phyloP scores from a whole-genome alignment of 345 rosid genomes.

The Populus tremula region DNA sequence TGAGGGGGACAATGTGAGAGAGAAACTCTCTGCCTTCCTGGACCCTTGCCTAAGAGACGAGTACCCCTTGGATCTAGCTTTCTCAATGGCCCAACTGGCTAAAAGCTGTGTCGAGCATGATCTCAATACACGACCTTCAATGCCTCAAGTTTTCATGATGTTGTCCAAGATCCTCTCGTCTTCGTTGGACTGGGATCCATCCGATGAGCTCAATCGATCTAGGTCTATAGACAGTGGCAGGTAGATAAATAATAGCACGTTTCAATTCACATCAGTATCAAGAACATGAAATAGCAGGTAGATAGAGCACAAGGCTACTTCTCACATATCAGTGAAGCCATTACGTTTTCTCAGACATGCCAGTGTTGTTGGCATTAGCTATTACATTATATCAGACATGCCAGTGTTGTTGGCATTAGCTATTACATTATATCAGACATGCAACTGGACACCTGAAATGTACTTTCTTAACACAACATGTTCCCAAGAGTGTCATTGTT shows the following conservation, averaged over 20 bases:
- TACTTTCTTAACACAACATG: background rate
- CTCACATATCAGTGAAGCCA: background rate
- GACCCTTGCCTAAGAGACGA: constrained; percentile 56
- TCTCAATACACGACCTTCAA: constrained; percentile 57
- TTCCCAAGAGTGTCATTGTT: background rate
- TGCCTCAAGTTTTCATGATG: constrained; percentile 48
- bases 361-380: background rate
- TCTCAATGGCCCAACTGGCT: constrained; percentile 72
- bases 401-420: background rate
- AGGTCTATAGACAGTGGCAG: constrained; percentile 34
- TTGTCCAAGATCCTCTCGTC: constrained; percentile 74
- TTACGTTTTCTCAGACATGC: background rate
- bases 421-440: background rate
- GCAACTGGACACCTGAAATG: background rate
- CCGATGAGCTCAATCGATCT: constrained; percentile 53
- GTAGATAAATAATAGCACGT: constrained; percentile 8
- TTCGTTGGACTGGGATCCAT: constrained; percentile 84
- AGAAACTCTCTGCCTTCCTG: constrained; percentile 53
- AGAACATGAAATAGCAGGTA: too few relatives aligned
- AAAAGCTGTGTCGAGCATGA: constrained; percentile 57
- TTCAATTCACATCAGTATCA: background rate
- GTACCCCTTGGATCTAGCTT: constrained; percentile 80
- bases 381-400: background rate
- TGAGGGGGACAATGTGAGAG: constrained; percentile 70
- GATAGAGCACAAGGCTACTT: too few relatives aligned